phyloP scores from a whole-genome alignment of 75 land plant species.

The Adiantum capillusveneris region DNA sequence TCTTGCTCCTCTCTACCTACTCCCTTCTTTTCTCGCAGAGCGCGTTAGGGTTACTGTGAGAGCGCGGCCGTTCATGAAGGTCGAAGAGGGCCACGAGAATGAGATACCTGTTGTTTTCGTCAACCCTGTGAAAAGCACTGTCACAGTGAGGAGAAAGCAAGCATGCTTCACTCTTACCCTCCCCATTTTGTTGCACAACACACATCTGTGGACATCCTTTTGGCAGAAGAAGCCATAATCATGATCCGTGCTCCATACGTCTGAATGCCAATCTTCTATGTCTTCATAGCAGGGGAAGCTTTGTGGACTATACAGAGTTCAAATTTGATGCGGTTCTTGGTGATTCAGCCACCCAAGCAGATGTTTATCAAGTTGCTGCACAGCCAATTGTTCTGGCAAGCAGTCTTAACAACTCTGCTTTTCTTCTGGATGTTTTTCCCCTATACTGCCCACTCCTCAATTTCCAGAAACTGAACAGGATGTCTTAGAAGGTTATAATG shows the following conservation, averaged over 20 bases:
- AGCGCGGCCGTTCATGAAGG: constrained; percentile 27
- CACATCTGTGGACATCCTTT: no score
- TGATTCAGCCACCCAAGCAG: constrained; percentile 24
- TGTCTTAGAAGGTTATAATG: constrained; percentile 37
- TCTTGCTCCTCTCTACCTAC: background rate
- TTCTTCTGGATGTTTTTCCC: background rate
- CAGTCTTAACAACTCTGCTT: background rate
- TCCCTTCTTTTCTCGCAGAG: constrained; percentile 9
- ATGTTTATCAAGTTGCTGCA: constrained; percentile 28
- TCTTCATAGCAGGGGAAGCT: constrained; percentile 25
- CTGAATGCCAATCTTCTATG: background rate
- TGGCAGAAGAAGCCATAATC: no score
- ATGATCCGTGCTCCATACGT: no score
- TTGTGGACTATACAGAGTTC: constrained; percentile 35
- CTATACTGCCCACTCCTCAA: background rate
- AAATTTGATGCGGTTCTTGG: constrained; percentile 36
- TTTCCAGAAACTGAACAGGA: no score
- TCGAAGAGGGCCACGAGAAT: constrained; percentile 25
- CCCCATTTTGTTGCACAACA: no score
- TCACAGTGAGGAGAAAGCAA: constrained; percentile 32
- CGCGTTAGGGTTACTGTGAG: constrained; percentile 33
- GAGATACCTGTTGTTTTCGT: constrained; percentile 24
- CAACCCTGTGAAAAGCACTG: constrained; percentile 28
- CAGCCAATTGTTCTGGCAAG: constrained; percentile 18
- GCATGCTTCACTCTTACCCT: constrained; percentile 4